Conservation (phyloP, 768 basidiomycete species). For the Leccinum aurantiacum region DNA sequence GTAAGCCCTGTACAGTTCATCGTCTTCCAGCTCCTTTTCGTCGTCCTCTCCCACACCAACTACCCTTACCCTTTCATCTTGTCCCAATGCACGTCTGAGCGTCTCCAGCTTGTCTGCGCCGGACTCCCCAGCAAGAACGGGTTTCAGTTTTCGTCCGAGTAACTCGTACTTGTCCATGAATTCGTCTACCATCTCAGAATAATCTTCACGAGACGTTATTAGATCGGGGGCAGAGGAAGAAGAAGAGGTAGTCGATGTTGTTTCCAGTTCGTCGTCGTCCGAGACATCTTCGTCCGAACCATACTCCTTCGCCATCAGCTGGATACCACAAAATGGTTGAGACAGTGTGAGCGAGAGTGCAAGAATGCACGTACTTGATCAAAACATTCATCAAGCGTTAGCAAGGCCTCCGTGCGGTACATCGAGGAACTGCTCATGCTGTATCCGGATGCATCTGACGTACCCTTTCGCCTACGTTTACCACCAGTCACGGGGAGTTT, state of each 20-base stretch:
- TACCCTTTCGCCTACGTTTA: constrained; percentile 66
- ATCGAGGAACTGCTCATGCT: constrained; percentile 98
- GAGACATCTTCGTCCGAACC: constrained; percentile 52
- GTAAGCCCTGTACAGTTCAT: constrained; percentile 41
- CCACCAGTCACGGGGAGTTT: constrained; percentile 78
- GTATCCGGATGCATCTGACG: constrained; percentile 89
- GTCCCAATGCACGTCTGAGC: constrained; percentile 75
- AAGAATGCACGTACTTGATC: constrained; percentile 69
- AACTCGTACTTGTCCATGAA: constrained; percentile 92
- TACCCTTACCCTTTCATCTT: constrained; percentile 55
- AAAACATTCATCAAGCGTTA: constrained; percentile 89
- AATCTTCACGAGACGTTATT: constrained; percentile 83
- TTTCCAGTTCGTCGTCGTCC: constrained; percentile 51
- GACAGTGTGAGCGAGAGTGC: neutral
- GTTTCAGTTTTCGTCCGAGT: constrained; percentile 82
- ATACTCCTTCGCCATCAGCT: constrained; percentile 84
- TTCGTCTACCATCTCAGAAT: constrained; percentile 88
- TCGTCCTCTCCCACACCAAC: constrained; percentile 45
- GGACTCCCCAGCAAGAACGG: constrained; percentile 67
- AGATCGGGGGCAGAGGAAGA: constrained; percentile 72
- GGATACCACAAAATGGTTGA: neutral
- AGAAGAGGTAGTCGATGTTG: constrained; percentile 43
- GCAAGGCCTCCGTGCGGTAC: constrained; percentile 86
- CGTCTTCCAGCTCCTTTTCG: constrained; percentile 45
- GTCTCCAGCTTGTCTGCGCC: constrained; percentile 79